phyloP scores from a whole-genome alignment of 345 rosid genomes.

The Lepidium didymum region DNA sequence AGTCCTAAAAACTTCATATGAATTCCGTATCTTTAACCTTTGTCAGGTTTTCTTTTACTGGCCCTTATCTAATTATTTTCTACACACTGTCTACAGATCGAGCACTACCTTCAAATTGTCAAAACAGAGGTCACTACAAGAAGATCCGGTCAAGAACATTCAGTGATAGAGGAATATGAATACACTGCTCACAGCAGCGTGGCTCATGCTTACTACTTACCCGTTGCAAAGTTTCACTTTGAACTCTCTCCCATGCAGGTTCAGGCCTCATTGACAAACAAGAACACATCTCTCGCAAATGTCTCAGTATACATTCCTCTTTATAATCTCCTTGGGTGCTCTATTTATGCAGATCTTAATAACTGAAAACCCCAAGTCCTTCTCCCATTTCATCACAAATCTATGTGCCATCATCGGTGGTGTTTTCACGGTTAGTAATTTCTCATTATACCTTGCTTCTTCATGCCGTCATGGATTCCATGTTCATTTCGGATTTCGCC shows the following conservation, averaged over 20 bases:
- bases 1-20: conserved; percentile 27
- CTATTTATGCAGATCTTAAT: conserved; percentile 57
- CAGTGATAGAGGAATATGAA: conserved; percentile 75
- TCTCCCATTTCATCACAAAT: conserved; percentile 90
- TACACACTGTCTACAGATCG: conserved; percentile 47
- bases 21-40: not conserved
- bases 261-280: not conserved
- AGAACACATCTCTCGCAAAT: not conserved
- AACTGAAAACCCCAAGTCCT: conserved; percentile 72
- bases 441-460: not conserved
- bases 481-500: not conserved
- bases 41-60: not conserved
- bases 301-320: not conserved
- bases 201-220: conserved; percentile 57
- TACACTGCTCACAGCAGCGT: conserved; percentile 94
- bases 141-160: conserved; percentile 33
- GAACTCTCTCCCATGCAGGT: conserved; percentile 99
- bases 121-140: conserved; percentile 73
- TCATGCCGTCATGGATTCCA: not conserved
- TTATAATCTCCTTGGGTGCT: conserved; percentile 1
- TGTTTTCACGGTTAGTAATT: conserved; percentile 76
- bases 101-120: conserved; percentile 92
- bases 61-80: not conserved
- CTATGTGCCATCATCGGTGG: conserved; percentile 97
- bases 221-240: conserved; percentile 76